Evolutionary conservation across 2,329 filamentous ascomycete species (phyloP).

Genomic region (Colletotrichum sp.): DNA sequence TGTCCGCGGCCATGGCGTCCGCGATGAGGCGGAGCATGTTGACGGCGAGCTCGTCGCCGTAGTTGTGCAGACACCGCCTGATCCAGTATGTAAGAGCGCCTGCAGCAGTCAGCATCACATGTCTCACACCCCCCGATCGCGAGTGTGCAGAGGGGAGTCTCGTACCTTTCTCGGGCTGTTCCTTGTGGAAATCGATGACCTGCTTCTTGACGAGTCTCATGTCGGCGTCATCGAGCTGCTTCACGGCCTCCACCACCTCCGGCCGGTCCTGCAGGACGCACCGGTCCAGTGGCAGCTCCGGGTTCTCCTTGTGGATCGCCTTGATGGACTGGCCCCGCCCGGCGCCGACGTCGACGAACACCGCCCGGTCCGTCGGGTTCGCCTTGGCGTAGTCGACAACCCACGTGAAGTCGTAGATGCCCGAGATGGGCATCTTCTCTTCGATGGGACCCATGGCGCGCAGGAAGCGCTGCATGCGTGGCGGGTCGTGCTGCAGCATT

Average conservation of each 20-base stretch:
- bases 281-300: slow-evolving; percentile 28
- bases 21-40: slow-evolving; percentile 34
- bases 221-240: slow-evolving; percentile 18
- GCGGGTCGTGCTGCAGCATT: slow-evolving; percentile 29
- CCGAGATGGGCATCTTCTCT: slow-evolving; percentile 27
- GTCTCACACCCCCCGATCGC: background rate
- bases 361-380: slow-evolving; percentile 6
- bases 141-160: background rate
- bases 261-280: slow-evolving; percentile 36
- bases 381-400: slow-evolving; percentile 13
- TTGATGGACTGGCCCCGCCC: slow-evolving; percentile 31
- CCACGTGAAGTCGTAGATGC: slow-evolving; percentile 37
- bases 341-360: slow-evolving; percentile 40
- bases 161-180: slow-evolving; percentile 24
- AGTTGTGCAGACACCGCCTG: slow-evolving; percentile 43
- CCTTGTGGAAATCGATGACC: slow-evolving; percentile 33
- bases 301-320: slow-evolving; percentile 28
- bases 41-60: slow-evolving; percentile 34
- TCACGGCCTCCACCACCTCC: slow-evolving; percentile 32
- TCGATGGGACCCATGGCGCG: slow-evolving; percentile 33
- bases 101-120: slow-evolving; percentile 9
- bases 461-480: slow-evolving; percentile 32
- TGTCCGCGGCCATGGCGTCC: slow-evolving; percentile 35
- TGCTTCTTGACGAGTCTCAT: slow-evolving; percentile 20
- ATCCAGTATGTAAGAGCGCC: slow-evolving; percentile 41